A percentile compares a stretch with the other conserved stretches of the same genome.
phyloP scores from a whole-genome alignment of 2,329 filamentous ascomycete genomes.

The Pezicula neosporulosa region DNA sequence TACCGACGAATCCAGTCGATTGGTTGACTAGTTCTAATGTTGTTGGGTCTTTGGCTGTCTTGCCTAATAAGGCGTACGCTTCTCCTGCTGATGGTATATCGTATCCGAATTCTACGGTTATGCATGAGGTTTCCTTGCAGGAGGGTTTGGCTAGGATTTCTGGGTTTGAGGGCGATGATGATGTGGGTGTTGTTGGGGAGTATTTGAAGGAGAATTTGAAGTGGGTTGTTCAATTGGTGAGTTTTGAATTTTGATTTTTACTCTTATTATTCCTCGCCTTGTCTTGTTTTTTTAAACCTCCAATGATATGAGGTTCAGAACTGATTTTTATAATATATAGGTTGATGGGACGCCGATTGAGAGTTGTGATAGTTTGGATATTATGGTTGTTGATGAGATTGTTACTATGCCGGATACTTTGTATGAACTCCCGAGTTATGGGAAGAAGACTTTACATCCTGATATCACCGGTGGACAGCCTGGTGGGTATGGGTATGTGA shows the following conservation, averaged over 20 bases:
- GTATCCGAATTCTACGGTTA: conserved; percentile 9
- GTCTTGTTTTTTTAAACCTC: too few relatives aligned
- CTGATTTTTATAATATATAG: conserved; percentile 3
- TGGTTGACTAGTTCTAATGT: conserved; percentile 12
- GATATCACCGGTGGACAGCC: conserved; percentile 14
- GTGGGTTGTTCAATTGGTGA: conserved; percentile 24
- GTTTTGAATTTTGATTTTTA: conserved; percentile 1
- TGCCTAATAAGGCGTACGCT: conserved; percentile 13
- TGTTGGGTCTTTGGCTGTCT: conserved; percentile 18
- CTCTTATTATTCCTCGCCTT: too few relatives aligned
- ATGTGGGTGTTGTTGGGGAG: conserved; percentile 7
- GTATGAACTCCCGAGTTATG: conserved; percentile 19
- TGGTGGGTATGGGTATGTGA: conserved; percentile 6
- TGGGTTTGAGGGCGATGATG: conserved; percentile 3
- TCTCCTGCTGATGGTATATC: background rate
- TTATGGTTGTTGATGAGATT: conserved; percentile 18
- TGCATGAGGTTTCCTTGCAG: conserved; percentile 18
- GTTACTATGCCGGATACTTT: conserved; percentile 12
- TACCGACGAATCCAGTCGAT: conserved; percentile 15
- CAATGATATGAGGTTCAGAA: too few relatives aligned
- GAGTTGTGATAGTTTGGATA: conserved; percentile 10
- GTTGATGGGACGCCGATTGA: conserved; percentile 14
- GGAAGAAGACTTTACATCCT: conserved; percentile 16
- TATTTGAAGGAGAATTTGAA: conserved; percentile 19
- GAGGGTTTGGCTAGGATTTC: conserved; percentile 6